Evolutionary conservation across 139 green algal species (phyloP), one percentile per base, ranked within the genome.

Genomic region (Volvox reticuliferus): DNA sequence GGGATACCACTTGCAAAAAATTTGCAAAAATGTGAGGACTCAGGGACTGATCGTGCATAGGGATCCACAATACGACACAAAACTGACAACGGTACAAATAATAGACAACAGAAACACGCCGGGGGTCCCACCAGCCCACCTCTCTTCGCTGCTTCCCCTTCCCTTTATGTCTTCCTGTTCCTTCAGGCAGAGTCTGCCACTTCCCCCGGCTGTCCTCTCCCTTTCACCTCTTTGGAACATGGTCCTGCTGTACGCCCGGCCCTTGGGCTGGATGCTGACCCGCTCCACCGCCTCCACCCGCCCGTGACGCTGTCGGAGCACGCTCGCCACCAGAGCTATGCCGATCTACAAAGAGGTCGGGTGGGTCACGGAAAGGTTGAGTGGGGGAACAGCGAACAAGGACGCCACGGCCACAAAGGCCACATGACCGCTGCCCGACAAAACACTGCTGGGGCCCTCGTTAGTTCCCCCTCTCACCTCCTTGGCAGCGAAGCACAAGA

Each of bases 251-350:
- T 93, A 96, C 37, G 94, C 93, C 50, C 93, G 89, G 35, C 95
- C 88, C 81, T 93, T 93, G 32, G 96, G 94, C 80, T 97, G 94
- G 63, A 99, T 95, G 68, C 89, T 95, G 37, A 98, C 94, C 22
- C 96, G 94, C 94, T 98, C 97, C 79, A 99, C 95, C 0, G 85
- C 33, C 92, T 98, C 96, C 14, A 98, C 92, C 69, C 91, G 93
- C 12, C 86, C 88, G 35, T 88, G 26, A 9, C 83, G 69, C 61
- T 84, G n/a, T n/a, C 96, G 93, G 77, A 99, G 93, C 89, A 97
- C 79, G 0, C 90, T 93, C 22, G 96, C 95, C 36, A 98, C 94
- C 65, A 99, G 82, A 20, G 93, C 97, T 28, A 93, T 96, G 73
- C 96, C 96, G 28, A 92, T 87, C 90, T 94, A 89, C 32, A 93